Conservation (phyloP, 768 basidiomycete genomes). For the Thelephora ganbajun region DNA sequence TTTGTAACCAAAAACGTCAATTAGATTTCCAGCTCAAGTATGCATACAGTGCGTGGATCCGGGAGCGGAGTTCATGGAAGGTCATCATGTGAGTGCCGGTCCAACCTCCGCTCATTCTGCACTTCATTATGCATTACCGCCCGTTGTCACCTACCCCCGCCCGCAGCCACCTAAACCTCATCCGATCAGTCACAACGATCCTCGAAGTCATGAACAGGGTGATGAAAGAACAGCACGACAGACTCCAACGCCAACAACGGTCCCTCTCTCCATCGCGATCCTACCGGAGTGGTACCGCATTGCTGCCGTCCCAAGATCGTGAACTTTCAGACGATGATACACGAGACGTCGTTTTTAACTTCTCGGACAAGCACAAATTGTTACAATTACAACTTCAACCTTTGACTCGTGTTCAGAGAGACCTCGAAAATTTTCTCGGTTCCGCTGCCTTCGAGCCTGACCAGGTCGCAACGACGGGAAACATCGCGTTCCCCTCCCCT, state of each 20-base stretch:
- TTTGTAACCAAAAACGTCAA: slow-evolving; percentile 5
- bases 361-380: slow-evolving; percentile 48
- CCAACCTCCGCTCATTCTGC: neutral
- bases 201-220: slow-evolving; percentile 44
- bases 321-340: neutral
- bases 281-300: slow-evolving; percentile 1
- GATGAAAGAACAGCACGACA: slow-evolving; percentile 21
- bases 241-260: neutral
- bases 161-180: slow-evolving; percentile 48
- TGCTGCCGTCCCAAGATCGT: slow-evolving; percentile 3
- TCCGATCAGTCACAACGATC: slow-evolving; percentile 56
- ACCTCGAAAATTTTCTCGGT: slow-evolving; percentile 48
- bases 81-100: slow-evolving; percentile 32
- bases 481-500: slow-evolving; percentile 10
- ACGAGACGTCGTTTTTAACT: slow-evolving; percentile 16
- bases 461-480: neutral
- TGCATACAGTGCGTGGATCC: slow-evolving; percentile 52
- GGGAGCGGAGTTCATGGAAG: slow-evolving; percentile 60
- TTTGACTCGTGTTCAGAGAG: slow-evolving; percentile 39
- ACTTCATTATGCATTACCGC: neutral
- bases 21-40: slow-evolving; percentile 67
- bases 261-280: neutral
- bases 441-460: slow-evolving; percentile 34
- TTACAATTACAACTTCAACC: slow-evolving; percentile 46
- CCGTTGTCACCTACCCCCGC: neutral